Evolutionary conservation across 2,329 filamentous ascomycete genomes (phyloP).

Genomic region (Paecilomyces fulvus): DNA sequence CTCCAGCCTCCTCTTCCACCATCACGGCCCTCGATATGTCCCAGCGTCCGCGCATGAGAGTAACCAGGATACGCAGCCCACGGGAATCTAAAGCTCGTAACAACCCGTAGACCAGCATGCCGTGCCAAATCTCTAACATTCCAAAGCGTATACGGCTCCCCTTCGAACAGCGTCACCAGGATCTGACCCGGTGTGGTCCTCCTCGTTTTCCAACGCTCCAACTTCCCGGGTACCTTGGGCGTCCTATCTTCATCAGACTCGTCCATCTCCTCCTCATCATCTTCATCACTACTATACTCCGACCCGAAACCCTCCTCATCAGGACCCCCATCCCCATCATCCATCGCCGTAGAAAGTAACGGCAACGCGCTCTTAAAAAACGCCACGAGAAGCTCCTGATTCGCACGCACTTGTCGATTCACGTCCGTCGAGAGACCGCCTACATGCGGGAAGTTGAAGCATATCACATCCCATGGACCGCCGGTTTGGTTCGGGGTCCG

Average conservation of each 20-base stretch:
- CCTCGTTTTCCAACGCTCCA: slow-evolving; percentile 6
- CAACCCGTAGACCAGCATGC: slow-evolving; percentile 47
- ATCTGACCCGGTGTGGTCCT: slow-evolving; percentile 45
- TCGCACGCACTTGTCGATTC: slow-evolving; percentile 86
- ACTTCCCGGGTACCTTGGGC: slow-evolving; percentile 5
- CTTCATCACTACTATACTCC: slow-evolving; percentile 9
- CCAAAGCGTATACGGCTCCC: slow-evolving; percentile 91
- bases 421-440: slow-evolving; percentile 88
- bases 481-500: slow-evolving; percentile 6
- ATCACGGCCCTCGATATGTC: slow-evolving; percentile 35
- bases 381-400: slow-evolving; percentile 55
- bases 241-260: slow-evolving; percentile 7
- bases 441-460: slow-evolving; percentile 97
- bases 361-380: slow-evolving; percentile 41
- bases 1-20: slow-evolving; percentile 36
- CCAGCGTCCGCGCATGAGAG: slow-evolving; percentile 39
- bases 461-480: slow-evolving; percentile 61
- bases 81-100: slow-evolving; percentile 41
- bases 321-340: slow-evolving; percentile 11
- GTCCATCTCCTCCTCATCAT: slow-evolving; percentile 11
- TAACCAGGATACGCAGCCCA: slow-evolving; percentile 41
- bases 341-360: slow-evolving; percentile 25
- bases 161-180: slow-evolving; percentile 83
- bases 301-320: slow-evolving; percentile 10
- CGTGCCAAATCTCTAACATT: slow-evolving; percentile 82